Evolutionary conservation across 208 protist genomes (phyloP).

Genomic region (Acanthamoeba culbertsoni): DNA sequence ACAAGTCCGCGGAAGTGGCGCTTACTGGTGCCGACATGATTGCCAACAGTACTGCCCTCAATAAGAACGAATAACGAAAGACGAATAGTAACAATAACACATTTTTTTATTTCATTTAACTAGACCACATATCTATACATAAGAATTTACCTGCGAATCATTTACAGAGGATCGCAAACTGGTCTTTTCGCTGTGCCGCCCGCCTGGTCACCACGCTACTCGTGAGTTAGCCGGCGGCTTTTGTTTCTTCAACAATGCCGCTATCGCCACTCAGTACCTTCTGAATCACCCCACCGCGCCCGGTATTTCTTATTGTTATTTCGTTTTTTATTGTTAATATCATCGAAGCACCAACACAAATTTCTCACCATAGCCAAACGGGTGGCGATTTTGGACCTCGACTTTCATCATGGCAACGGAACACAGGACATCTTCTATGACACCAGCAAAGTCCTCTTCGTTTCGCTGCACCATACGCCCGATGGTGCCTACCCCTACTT

Average conservation of each 20-base stretch:
- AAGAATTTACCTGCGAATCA: not conserved
- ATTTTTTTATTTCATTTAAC: not conserved
- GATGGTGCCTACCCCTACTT: slow-evolving; percentile 62
- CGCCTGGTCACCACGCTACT: slow-evolving; percentile 70
- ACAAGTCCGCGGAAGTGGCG: slow-evolving; percentile 7
- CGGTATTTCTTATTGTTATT: not conserved
- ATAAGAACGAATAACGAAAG: not conserved
- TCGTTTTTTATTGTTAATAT: not conserved
- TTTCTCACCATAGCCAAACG: not conserved
- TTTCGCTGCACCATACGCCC: slow-evolving; percentile 69
- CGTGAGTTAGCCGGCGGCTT: slow-evolving; percentile 54
- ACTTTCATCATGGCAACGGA: slow-evolving; percentile 75
- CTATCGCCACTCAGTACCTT: slow-evolving; percentile 60
- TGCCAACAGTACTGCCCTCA: not conserved
- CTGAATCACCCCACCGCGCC: not conserved
- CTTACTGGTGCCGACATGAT: slow-evolving; percentile 28
- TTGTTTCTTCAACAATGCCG: slow-evolving; percentile 73
- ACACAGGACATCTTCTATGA: slow-evolving; percentile 74
- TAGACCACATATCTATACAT: not conserved
- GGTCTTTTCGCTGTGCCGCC: slow-evolving; percentile 41
- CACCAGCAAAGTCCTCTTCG: slow-evolving; percentile 61
- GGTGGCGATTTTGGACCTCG: slow-evolving; percentile 74
- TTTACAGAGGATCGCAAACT: not conserved
- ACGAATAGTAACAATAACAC: not conserved
- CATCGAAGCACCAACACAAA: not conserved